Evolutionary conservation across 1,139 yeast species (phyloP), one percentile per base, ranked within the genome.

Genomic region (Saccharomycopsis hybrid): DNA sequence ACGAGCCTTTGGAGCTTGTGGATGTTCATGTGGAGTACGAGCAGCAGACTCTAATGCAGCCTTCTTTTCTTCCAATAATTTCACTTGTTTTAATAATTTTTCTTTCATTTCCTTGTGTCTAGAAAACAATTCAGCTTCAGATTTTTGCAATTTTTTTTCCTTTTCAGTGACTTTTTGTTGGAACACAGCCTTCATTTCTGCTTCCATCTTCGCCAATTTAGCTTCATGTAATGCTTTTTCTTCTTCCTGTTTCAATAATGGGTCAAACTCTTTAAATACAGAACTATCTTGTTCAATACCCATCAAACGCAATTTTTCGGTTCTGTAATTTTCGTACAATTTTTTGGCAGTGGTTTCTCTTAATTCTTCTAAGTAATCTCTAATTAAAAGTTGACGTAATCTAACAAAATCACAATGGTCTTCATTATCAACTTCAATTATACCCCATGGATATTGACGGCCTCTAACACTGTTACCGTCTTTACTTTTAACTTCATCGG

Each of bases 31-130:
- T 58, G 80, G 83, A 54, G 69, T 70, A 37, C 81, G 73, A 60
- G 80, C 75, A 48, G 80, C 76, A 65, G 80, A 77, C 69, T 90
- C 97, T 61, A 92, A 75, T 65, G 84, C 90, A 55, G 74, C 77
- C 71, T 89, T 90, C 71, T 88, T 88, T 59, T 89, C 97, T 67
- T 92, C 97, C 64, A 92, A 77, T 60, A 89, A 80, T 64, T 82
- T 82, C 58, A 92, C 82, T 69, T 90, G 97, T 67, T 85, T 85
- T 59, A 85, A 76, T 64, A 92, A 77, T 68, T 87, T 88, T 63
- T 90, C 97, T 72, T 92, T 90, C 94, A 92, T 89, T 67, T 92
- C 97, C 68, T 88, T 87, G 70, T 94, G 98, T 67, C 95, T 82
- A 40, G 95, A 80, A 67, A 92, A 92, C 63, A 94, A 78, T 69